Evolutionary conservation across 306 rosid genomes (phyloP).

Genomic region (Malus fusca): DNA sequence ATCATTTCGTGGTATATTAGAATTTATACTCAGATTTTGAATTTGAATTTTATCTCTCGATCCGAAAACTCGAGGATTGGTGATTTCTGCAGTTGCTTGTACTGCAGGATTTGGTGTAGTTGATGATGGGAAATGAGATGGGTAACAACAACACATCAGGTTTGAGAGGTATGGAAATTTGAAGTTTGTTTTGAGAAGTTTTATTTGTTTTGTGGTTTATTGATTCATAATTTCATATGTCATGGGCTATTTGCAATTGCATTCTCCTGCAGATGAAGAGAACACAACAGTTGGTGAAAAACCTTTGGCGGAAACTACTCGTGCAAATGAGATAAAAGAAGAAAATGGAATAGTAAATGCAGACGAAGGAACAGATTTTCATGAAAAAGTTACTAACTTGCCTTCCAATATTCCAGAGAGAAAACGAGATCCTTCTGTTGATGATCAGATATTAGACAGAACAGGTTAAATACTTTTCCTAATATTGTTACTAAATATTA

Average conservation of each 20-base stretch:
- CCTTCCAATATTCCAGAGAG: constrained; percentile 20
- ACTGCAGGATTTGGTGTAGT: constrained; percentile 43
- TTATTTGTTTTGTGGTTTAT: neutral
- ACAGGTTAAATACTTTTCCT: constrained; percentile 8
- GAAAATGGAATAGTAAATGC: constrained; percentile 22
- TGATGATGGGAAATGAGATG: constrained; percentile 89
- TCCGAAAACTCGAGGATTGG: constrained; percentile 1
- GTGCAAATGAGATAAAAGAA: constrained; percentile 19
- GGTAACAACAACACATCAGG: constrained; percentile 62
- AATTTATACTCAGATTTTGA: constrained; percentile 21
- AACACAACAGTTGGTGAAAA: constrained; percentile 22
- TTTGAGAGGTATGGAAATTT: constrained; percentile 47
- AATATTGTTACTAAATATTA: neutral
- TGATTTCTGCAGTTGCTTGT: constrained; percentile 21
- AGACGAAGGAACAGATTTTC: constrained; percentile 18
- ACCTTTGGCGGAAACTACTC: constrained; percentile 14
- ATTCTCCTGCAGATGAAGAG: neutral
- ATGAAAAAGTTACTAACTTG: constrained; percentile 14
- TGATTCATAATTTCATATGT: neutral
- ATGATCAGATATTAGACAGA: constrained; percentile 9
- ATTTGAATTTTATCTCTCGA: constrained; percentile 10
- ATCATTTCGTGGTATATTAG: constrained; percentile 53
- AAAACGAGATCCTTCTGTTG: neutral
- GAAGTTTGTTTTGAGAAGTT: neutral
- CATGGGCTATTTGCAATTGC: neutral